Percentiles rank a stretch among this genome's conserved stretches.
phyloP scores from a whole-genome alignment of 139 green algal genomes.

The Coccomyxa sp. region DNA sequence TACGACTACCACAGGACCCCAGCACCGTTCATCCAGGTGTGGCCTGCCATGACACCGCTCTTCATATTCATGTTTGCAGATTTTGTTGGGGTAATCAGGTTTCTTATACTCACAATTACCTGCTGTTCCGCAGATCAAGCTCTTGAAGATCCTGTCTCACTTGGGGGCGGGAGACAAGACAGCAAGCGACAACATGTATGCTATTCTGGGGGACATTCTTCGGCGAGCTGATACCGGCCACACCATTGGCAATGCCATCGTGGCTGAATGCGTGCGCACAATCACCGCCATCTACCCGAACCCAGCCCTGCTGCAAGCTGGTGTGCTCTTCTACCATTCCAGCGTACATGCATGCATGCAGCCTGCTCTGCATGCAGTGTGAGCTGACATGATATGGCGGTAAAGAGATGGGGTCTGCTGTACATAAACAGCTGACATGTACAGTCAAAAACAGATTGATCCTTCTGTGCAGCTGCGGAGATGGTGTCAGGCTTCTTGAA shows the following conservation, averaged over 20 bases:
- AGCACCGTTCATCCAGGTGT: conserved; percentile 95
- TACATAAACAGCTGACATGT: no score
- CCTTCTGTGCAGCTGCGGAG: conserved; percentile 48
- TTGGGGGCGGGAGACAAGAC: conserved; percentile 77
- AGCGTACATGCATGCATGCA: neutral
- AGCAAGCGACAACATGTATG: conserved; percentile 82
- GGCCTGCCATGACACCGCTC: neutral
- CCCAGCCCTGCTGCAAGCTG: conserved; percentile 67
- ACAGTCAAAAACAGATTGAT: no score
- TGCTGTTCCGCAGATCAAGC: conserved; percentile 69
- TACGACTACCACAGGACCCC: conserved; percentile 96
- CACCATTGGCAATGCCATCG: conserved; percentile 83
- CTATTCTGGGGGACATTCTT: conserved; percentile 62
- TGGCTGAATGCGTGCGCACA: conserved; percentile 88
- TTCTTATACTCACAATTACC: neutral
- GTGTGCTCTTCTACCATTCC: conserved; percentile 16
- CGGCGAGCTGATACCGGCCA: conserved; percentile 45
- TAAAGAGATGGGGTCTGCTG: no score
- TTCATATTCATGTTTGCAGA: neutral
- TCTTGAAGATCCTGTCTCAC: conserved; percentile 83
- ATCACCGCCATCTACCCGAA: conserved; percentile 88
- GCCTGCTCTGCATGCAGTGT: neutral
- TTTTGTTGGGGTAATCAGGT: neutral
- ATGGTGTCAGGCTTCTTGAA: conserved; percentile 76
- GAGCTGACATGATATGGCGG: neutral